These are phyloP conservation scores for Camptophora hylomeconis DNA, from an alignment of 2,329 filamentous ascomycete species.

Conservation along the genomic window DNA sequence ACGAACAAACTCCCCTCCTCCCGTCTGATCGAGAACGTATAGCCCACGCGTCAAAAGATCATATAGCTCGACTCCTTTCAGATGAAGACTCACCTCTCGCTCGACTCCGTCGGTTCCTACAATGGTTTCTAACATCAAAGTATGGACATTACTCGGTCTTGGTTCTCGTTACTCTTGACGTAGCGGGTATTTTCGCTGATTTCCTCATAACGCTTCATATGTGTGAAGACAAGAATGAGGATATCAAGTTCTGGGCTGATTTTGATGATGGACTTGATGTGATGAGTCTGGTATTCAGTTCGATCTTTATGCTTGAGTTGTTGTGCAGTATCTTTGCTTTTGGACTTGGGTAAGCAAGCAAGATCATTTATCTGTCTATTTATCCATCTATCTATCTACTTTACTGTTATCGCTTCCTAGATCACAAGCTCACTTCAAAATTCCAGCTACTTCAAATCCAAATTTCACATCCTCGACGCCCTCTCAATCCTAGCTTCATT, in stretches of 20 bases:
- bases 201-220: slow-evolving; percentile 37
- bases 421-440: too few species aligned
- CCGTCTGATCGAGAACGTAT: slow-evolving; percentile 3
- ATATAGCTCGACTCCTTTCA: slow-evolving; percentile 4
- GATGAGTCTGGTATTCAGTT: slow-evolving; percentile 47
- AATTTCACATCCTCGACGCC: slow-evolving; percentile 54
- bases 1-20: slow-evolving; percentile 3
- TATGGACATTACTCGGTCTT: slow-evolving; percentile 38
- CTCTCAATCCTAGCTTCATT: slow-evolving; percentile 50
- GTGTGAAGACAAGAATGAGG: slow-evolving; percentile 27
- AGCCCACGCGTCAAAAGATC: slow-evolving; percentile 1
- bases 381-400: neutral
- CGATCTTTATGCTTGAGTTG: slow-evolving; percentile 53
- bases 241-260: slow-evolving; percentile 20
- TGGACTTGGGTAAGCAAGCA: slow-evolving; percentile 42
- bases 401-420: neutral
- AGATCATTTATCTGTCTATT: too few species aligned
- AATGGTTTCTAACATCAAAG: slow-evolving; percentile 31
- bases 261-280: slow-evolving; percentile 34
- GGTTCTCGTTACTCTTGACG: slow-evolving; percentile 35
- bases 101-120: slow-evolving; percentile 13
- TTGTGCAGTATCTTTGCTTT: slow-evolving; percentile 47
- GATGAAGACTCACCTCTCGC: slow-evolving; percentile 8
- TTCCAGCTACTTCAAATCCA: slow-evolving; percentile 41
- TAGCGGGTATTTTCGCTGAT: slow-evolving; percentile 39